phyloP scores from a whole-genome alignment of 2,329 filamentous ascomycete genomes.

The Aspergillus sp. region DNA sequence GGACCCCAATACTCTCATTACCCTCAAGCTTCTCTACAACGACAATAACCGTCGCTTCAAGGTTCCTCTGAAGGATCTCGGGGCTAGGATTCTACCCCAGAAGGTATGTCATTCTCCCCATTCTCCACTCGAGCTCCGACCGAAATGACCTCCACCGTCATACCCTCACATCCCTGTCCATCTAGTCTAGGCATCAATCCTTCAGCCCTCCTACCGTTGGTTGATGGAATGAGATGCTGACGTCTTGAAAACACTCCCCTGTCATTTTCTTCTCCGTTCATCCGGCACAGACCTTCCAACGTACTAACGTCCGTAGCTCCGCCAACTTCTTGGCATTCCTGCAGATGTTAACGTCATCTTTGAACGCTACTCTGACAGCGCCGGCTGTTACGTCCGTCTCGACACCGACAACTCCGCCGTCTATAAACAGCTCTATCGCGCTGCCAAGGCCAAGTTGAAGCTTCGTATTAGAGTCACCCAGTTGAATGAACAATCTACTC shows the following conservation, averaged over 20 bases:
- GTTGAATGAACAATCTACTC: background rate
- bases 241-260: no score
- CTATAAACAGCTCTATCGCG: conserved; percentile 95
- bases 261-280: background rate
- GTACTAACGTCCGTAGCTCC: conserved; percentile 56
- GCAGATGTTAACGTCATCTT: conserved; percentile 63
- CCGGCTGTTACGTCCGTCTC: conserved; percentile 73
- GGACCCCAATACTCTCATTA: conserved; percentile 70
- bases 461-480: conserved; percentile 70
- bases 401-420: conserved; percentile 74
- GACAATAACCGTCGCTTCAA: conserved; percentile 80
- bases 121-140: conserved; percentile 24
- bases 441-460: conserved; percentile 97
- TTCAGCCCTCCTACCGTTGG: no score
- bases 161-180: background rate
- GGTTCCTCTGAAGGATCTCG: conserved; percentile 81
- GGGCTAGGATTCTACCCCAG: conserved; percentile 67
- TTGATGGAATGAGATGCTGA: no score
- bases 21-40: conserved; percentile 78
- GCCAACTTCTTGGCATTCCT: conserved; percentile 64
- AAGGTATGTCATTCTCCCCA: conserved; percentile 66
- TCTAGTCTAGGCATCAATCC: background rate
- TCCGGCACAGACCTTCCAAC: conserved; percentile 18
- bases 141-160: background rate
- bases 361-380: conserved; percentile 94